These are phyloP conservation scores for Kregervanrija pseudodelftensis DNA, from an alignment of 805 yeast genomes.

Conservation along the genomic window DNA sequence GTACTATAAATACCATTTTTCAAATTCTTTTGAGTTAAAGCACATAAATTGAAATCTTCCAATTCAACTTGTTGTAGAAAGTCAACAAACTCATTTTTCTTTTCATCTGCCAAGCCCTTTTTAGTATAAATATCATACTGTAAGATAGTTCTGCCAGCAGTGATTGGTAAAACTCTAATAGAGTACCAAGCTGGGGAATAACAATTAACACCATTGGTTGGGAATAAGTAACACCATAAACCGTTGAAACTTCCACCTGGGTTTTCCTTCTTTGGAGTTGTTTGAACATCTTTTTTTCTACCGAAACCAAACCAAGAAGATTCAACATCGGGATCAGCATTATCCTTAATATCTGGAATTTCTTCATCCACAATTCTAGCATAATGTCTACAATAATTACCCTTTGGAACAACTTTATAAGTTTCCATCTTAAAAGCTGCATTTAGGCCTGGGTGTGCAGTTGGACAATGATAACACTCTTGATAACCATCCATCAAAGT, in stretches of 20 bases:
- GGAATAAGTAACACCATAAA: constrained; percentile 55
- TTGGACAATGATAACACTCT: constrained; percentile 64
- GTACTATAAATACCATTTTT: constrained; percentile 54
- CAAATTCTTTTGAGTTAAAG: constrained; percentile 51
- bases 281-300: constrained; percentile 16
- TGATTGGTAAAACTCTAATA: constrained; percentile 49
- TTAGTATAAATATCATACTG: constrained; percentile 57
- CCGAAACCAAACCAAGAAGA: constrained; percentile 51
- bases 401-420: constrained; percentile 55
- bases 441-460: constrained; percentile 56
- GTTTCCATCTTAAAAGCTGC: constrained; percentile 56
- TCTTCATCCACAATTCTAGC: constrained; percentile 42
- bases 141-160: constrained; percentile 46
- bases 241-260: constrained; percentile 59
- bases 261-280: constrained; percentile 32
- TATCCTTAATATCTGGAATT: constrained; percentile 22
- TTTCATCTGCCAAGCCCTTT: constrained; percentile 45
- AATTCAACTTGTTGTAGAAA: constrained; percentile 54
- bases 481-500: constrained; percentile 63
- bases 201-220: constrained; percentile 55
- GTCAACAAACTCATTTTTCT: constrained; percentile 56
- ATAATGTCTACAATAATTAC: constrained; percentile 54
- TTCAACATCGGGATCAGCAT: constrained; percentile 29
- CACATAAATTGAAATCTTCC: constrained; percentile 57
- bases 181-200: constrained; percentile 64